phyloP scores from a whole-genome alignment of 2,329 filamentous ascomycete species.

The Fusarium clavum region DNA sequence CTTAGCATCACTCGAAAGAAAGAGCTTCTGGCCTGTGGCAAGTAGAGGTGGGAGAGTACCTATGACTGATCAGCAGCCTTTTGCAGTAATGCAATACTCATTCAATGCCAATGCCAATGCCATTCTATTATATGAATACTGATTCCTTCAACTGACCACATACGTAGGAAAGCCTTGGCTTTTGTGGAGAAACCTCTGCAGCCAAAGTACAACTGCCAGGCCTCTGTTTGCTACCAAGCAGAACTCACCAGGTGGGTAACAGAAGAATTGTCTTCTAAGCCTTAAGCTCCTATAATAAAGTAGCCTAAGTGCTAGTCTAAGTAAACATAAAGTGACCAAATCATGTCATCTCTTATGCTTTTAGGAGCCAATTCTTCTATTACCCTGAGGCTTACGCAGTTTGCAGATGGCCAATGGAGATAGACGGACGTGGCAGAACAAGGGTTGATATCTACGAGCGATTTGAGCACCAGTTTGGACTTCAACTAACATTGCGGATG shows the following conservation, averaged over 20 bases:
- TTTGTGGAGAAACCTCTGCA: no score
- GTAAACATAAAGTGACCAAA: background rate
- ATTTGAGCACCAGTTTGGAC: background rate
- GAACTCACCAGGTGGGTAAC: background rate
- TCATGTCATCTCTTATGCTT: background rate
- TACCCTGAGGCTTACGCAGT: background rate
- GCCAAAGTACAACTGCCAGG: no score
- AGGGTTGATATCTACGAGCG: background rate
- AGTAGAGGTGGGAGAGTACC: no score
- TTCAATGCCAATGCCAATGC: rapidly evolving
- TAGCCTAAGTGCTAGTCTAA: background rate
- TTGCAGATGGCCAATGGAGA: no score
- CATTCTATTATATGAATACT: background rate
- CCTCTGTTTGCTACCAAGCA: no score
- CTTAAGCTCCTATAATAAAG: background rate
- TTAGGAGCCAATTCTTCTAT: background rate
- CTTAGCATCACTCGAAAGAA: no score
- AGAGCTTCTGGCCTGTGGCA: no score
- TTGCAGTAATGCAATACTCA: background rate
- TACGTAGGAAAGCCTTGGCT: no score
- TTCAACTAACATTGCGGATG: background rate
- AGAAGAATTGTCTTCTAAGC: background rate
- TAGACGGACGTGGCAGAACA: background rate
- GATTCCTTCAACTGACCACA: background rate
- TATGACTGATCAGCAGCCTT: background rate